phyloP scores from a whole-genome alignment of 2,329 filamentous ascomycete species.

The Cladorrhinum sp. region DNA sequence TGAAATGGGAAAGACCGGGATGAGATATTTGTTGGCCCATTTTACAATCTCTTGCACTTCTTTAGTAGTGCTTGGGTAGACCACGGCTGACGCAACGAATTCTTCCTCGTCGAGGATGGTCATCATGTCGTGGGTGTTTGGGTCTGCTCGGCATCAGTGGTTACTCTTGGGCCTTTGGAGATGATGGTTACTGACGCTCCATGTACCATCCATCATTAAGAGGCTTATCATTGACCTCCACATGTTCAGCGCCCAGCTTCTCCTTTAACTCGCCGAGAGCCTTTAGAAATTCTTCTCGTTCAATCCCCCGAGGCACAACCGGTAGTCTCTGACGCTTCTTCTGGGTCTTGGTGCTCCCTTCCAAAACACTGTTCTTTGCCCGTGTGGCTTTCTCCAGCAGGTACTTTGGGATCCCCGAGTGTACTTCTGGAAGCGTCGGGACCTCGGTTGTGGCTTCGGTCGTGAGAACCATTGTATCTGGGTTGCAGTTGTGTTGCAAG shows the following conservation, averaged over 20 bases:
- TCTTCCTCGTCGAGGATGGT: conserved; percentile 44
- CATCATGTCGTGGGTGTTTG: conserved; percentile 42
- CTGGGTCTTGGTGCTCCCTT: conserved; percentile 34
- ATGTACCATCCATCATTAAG: conserved; percentile 39
- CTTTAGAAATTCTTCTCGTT: conserved; percentile 24
- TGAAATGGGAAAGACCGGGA: conserved; percentile 49
- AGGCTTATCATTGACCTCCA: conserved; percentile 41
- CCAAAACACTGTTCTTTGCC: conserved; percentile 35
- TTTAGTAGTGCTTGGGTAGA: conserved; percentile 41
- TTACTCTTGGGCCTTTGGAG: conserved; percentile 1
- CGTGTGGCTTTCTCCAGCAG: conserved; percentile 37
- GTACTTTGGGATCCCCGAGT: conserved; percentile 39
- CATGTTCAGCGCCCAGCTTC: conserved; percentile 36
- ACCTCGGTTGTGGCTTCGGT: conserved; percentile 31
- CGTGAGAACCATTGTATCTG: conserved; percentile 18
- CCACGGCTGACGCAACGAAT: conserved; percentile 44
- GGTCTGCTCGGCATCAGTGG: conserved; percentile 25
- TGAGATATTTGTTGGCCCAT: conserved; percentile 43
- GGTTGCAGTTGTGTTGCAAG: neutral
- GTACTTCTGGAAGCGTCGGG: conserved; percentile 36
- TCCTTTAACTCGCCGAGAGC: conserved; percentile 36
- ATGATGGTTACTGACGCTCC: conserved; percentile 16
- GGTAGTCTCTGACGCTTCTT: conserved; percentile 31
- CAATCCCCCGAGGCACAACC: conserved; percentile 40
- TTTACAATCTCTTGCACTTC: conserved; percentile 47